A percentile compares a stretch with the other conserved stretches of the same genome.
phyloP scores from a whole-genome alignment of 2,329 filamentous ascomycete species.

The Botryotinia convoluta region DNA sequence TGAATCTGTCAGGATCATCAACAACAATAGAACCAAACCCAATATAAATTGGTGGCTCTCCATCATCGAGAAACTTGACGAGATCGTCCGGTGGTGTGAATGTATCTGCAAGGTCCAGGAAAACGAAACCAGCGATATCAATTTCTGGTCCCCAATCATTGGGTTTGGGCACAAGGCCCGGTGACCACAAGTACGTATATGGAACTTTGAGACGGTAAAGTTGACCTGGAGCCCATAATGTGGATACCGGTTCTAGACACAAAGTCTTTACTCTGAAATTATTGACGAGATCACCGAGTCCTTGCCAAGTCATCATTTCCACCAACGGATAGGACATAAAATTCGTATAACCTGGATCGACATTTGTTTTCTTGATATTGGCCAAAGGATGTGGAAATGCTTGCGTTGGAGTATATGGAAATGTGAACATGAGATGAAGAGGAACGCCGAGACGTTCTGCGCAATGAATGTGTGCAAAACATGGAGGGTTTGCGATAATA shows the following conservation, averaged over 20 bases:
- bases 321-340: constrained; percentile 79
- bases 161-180: constrained; percentile 63
- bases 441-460: constrained; percentile 76
- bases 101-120: constrained; percentile 64
- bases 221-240: constrained; percentile 72
- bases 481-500: constrained; percentile 83
- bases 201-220: constrained; percentile 72
- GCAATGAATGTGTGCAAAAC: constrained; percentile 75
- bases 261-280: constrained; percentile 68
- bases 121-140: constrained; percentile 75
- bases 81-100: constrained; percentile 58
- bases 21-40: constrained; percentile 76
- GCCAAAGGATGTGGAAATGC: constrained; percentile 71
- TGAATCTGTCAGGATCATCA: constrained; percentile 67
- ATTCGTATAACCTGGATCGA: constrained; percentile 71
- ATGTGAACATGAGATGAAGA: constrained; percentile 85
- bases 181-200: constrained; percentile 72
- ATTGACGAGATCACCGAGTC: constrained; percentile 77
- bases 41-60: constrained; percentile 65
- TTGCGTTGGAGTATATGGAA: constrained; percentile 74
- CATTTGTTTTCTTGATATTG: constrained; percentile 69
- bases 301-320: constrained; percentile 90
- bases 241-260: constrained; percentile 70
- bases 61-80: constrained; percentile 53
- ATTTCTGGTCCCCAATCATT: constrained; percentile 67